Evolutionary conservation across 2,329 filamentous ascomycete species (phyloP), one percentile per base, ranked within the genome.

Genomic region (Phoma sp.): DNA sequence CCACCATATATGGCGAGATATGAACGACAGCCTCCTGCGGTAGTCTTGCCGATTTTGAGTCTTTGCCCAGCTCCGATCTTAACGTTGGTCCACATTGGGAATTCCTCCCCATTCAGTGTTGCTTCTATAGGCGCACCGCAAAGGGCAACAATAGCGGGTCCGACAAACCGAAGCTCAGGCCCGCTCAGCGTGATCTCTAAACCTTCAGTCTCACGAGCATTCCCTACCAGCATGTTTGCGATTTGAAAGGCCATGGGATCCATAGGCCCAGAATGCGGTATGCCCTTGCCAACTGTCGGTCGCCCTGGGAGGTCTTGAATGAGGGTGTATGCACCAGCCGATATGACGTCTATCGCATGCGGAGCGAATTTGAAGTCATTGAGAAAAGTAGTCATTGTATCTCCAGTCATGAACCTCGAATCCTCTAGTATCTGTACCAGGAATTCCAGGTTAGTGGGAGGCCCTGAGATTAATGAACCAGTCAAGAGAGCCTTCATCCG

Each of bases 161-260:
- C 77, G 3, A 83, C 67, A 60, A 88, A 88, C 0, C 75, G 74
- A 17, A 88, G 67, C 26, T 86, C 83, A 0, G 86, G 85, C 0
- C 86, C 86, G 12, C 77, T 81, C 14, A 87, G 61, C 0, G 85
- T 87, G 21, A 87, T 83, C 60, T 89, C 86, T 0, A 89, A 69
- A 0, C 77, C 79, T 65, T 86, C 86, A 3, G 72, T 78, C 0
- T 76, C 78, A 0, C 75, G 65, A 0, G 77, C 60, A 47, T 88
- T 88, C 0, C 84, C 84, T 0, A 84, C 84, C 1, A 88, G 75
- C 17, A 82, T 73, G 57, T 88, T 89, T 2, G 83, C 85, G 23
- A 86, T 76, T 20, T 80, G 80, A 38, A 83, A 81, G 1, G 83
- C 78, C n/a, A 87, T 65, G 1, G 80, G 76, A 62, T 87, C 85